These are phyloP conservation scores for Paecilomyces formosus DNA, from an alignment of 2,329 filamentous ascomycete species.

Conservation along the genomic window DNA sequence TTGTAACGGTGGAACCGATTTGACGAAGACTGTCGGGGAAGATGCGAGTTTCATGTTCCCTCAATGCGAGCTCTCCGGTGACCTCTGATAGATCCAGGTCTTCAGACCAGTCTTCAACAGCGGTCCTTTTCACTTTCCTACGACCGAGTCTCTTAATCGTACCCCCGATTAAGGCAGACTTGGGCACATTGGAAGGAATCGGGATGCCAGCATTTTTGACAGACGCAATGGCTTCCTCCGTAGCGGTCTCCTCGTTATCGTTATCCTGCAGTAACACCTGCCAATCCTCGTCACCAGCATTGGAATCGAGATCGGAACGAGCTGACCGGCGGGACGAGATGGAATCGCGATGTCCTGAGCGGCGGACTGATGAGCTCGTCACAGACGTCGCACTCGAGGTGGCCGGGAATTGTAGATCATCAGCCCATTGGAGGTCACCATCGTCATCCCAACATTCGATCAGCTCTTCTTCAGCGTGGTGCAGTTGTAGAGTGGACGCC, in stretches of 20 bases:
- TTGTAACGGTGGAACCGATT: conserved; percentile 45
- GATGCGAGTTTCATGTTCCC: conserved; percentile 50
- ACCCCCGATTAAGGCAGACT: conserved; percentile 82
- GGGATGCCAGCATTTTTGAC: conserved; percentile 88
- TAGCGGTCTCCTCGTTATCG: conserved; percentile 81
- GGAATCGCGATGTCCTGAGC: conserved; percentile 57
- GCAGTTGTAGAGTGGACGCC: conserved; percentile 24
- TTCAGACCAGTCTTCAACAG: conserved; percentile 75
- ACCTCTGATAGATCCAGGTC: conserved; percentile 63
- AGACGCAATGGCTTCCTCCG: conserved; percentile 75
- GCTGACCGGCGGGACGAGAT: conserved; percentile 76
- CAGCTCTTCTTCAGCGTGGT: conserved; percentile 24
- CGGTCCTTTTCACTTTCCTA: conserved; percentile 62
- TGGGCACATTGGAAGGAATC: conserved; percentile 75
- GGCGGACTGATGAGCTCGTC: conserved; percentile 34
- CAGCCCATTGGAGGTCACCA: conserved; percentile 39
- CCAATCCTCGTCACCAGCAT: conserved; percentile 75
- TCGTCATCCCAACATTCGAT: conserved; percentile 47
- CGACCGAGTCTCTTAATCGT: conserved; percentile 85
- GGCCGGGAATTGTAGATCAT: conserved; percentile 39
- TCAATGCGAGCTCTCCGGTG: conserved; percentile 55
- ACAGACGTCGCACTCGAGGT: conserved; percentile 39
- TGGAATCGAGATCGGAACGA: conserved; percentile 72
- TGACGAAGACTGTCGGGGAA: conserved; percentile 65
- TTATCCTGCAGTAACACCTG: conserved; percentile 78